Evolutionary conservation across 2,329 filamentous ascomycete species (phyloP).

Genomic region (Hypoxylon sp.): DNA sequence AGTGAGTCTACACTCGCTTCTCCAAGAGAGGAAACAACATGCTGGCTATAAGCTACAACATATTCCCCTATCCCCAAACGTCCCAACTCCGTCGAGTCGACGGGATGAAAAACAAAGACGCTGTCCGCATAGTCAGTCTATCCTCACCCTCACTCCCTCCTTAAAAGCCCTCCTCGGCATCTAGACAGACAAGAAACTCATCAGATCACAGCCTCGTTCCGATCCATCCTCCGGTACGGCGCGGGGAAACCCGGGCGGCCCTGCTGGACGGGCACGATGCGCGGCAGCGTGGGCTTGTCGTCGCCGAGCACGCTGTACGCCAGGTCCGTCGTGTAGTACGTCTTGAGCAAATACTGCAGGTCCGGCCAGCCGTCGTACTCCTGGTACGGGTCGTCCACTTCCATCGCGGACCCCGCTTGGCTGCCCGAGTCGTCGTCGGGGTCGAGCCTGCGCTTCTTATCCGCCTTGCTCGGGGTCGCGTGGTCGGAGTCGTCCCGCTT

Average conservation of each 20-base stretch:
- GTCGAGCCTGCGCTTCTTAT: neutral
- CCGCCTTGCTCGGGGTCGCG: neutral
- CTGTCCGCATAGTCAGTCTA: too few species aligned
- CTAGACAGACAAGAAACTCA: too few species aligned
- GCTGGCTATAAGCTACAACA: too few species aligned
- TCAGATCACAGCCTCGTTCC: neutral
- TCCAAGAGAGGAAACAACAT: too few species aligned
- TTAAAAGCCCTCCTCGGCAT: neutral
- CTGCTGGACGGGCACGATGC: neutral
- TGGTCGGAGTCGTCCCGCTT: too few species aligned
- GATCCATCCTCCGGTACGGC: neutral
- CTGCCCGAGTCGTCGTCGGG: neutral
- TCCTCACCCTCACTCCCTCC: too few species aligned
- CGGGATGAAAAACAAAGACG: too few species aligned
- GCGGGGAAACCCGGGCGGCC: neutral
- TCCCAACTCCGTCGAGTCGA: neutral
- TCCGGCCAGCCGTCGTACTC: slow-evolving; percentile 36
- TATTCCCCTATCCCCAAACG: neutral
- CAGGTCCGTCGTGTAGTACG: slow-evolving; percentile 10
- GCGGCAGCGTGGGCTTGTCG: neutral
- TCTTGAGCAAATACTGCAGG: slow-evolving; percentile 21
- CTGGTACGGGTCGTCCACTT: neutral
- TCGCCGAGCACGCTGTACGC: slow-evolving; percentile 9
- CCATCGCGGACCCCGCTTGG: neutral
- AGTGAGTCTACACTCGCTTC: too few species aligned